phyloP scores from a whole-genome alignment of 176 grass and related monocot species.

The Musa troglodytarum region DNA sequence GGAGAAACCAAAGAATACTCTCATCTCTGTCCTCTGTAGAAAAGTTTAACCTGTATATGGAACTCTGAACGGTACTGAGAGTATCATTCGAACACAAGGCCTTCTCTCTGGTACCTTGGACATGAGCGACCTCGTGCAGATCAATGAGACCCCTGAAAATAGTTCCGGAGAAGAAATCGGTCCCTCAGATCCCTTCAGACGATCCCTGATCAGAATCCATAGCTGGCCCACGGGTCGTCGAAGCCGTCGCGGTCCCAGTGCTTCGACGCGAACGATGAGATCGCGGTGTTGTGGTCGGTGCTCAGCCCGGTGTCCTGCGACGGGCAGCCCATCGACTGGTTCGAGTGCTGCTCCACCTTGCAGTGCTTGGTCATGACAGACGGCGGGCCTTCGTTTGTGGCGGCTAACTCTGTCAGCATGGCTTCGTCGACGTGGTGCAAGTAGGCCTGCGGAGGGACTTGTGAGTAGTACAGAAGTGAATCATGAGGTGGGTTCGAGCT shows the following conservation, averaged over 20 bases:
- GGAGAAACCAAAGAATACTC: not conserved
- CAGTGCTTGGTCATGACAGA: not conserved
- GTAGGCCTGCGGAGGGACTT: not conserved
- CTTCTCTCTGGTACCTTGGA: not conserved
- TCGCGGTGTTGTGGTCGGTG: constrained; percentile 25
- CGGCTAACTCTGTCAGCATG: not conserved
- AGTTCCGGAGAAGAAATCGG: not conserved
- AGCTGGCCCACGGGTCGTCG: not conserved
- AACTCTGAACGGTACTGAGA: not conserved
- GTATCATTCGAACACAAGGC: not conserved
- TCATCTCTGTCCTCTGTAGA: not conserved
- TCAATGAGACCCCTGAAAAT: not conserved
- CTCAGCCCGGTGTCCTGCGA: constrained; percentile 16
- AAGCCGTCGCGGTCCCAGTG: not conserved
- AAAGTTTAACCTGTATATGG: not conserved
- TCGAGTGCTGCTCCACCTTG: constrained; percentile 21
- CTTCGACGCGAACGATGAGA: constrained; percentile 1
- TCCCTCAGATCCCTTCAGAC: too few species aligned
- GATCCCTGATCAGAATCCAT: too few species aligned
- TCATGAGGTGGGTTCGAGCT: not conserved
- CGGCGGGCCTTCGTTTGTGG: not conserved
- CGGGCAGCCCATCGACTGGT: constrained; percentile 22
- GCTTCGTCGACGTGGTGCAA: constrained; percentile 1
- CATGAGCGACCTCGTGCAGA: not conserved
- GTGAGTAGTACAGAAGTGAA: not conserved